These are phyloP conservation scores for Xerocomellus intermedius DNA, from an alignment of 768 basidiomycete species.

Conservation along the genomic window DNA sequence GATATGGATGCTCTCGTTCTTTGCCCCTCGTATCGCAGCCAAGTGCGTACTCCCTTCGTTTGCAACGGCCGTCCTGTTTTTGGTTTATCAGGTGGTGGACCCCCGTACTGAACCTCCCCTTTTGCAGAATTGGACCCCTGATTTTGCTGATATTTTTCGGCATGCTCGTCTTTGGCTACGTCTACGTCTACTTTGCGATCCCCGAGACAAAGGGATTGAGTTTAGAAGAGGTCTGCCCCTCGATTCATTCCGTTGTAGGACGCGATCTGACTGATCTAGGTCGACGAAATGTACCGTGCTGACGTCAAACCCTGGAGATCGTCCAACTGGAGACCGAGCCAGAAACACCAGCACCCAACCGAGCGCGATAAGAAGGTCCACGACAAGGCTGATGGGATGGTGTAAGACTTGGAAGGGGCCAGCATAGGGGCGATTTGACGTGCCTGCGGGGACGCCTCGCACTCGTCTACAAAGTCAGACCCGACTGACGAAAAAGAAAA, in stretches of 20 bases:
- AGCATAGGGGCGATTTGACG: too few species aligned
- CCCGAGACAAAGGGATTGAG: slow-evolving; percentile 80
- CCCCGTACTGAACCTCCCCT: background rate
- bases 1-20: slow-evolving; percentile 75
- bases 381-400: background rate
- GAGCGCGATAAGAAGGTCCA: slow-evolving; percentile 2
- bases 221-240: slow-evolving; percentile 56
- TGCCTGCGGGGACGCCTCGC: background rate
- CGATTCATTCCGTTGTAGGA: background rate
- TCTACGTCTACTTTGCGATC: slow-evolving; percentile 76
- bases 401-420: background rate
- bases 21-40: slow-evolving; percentile 63
- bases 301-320: slow-evolving; percentile 66
- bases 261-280: slow-evolving; percentile 32
- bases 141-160: slow-evolving; percentile 80
- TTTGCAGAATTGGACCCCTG: slow-evolving; percentile 59
- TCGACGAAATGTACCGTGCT: slow-evolving; percentile 71
- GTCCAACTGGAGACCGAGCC: slow-evolving; percentile 50
- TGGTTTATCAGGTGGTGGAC: background rate
- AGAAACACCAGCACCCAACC: slow-evolving; percentile 30
- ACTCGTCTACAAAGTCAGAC: too few species aligned
- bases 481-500: too few species aligned
- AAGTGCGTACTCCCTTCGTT: slow-evolving; percentile 34
- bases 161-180: slow-evolving; percentile 65
- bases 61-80: too few species aligned